These are phyloP conservation scores for Guyanaporus albipodus DNA, from an alignment of 768 basidiomycete species.

Conservation along the genomic window DNA sequence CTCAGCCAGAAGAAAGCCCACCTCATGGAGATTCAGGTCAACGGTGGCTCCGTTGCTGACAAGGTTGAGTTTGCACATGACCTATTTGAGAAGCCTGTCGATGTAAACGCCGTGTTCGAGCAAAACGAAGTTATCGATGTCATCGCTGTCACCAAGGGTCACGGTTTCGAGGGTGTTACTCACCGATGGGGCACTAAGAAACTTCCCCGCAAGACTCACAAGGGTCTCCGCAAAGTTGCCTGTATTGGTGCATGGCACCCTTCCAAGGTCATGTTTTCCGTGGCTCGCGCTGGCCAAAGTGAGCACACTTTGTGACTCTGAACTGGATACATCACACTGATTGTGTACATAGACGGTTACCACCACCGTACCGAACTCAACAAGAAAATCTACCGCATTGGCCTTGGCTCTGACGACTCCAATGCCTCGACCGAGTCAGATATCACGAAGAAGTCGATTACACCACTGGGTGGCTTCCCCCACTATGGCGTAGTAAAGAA, in stretches of 20 bases:
- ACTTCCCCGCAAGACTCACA: conserved; percentile 98
- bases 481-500: conserved; percentile 99
- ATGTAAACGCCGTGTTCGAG: conserved; percentile 84
- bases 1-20: conserved; percentile 99
- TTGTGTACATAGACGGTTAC: conserved; percentile 67
- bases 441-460: conserved; percentile 89
- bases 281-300: conserved; percentile 99
- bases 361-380: conserved; percentile 97
- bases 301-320: conserved; percentile 33
- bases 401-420: conserved; percentile 65
- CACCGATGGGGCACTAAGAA: conserved; percentile 99
- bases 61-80: conserved; percentile 95
- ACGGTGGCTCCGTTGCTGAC: conserved; percentile 93
- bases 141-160: conserved; percentile 98
- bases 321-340: not conserved
- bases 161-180: conserved; percentile 99
- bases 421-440: conserved; percentile 96
- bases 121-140: conserved; percentile 95
- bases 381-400: conserved; percentile 99
- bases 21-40: conserved; percentile 99
- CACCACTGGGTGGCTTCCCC: conserved; percentile 98
- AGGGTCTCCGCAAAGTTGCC: conserved; percentile 99
- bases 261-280: conserved; percentile 99
- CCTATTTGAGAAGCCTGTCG: conserved; percentile 95
- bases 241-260: conserved; percentile 99